These are phyloP conservation scores for Jasminum sambac DNA, from an alignment of 257 asterid genomes.

Conservation along the genomic window DNA sequence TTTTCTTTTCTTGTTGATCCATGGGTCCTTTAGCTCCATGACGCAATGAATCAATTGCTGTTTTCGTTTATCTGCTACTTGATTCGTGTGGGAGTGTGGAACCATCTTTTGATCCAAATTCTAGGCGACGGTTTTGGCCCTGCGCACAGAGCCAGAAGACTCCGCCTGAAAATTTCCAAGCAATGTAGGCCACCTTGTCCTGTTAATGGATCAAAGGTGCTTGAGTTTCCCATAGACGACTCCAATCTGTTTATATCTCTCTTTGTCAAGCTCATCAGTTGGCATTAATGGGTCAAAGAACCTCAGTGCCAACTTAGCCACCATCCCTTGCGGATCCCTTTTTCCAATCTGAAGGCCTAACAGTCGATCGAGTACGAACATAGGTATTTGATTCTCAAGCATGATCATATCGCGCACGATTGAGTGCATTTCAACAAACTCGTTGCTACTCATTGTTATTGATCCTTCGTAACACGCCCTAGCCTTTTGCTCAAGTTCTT, in stretches of 20 bases:
- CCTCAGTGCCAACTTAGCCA: constrained; percentile 61
- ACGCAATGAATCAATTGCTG: constrained; percentile 82
- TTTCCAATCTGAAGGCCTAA: constrained; percentile 49
- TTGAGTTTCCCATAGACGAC: constrained; percentile 28
- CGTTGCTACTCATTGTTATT: constrained; percentile 56
- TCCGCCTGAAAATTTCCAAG: constrained; percentile 75
- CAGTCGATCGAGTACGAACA: constrained; percentile 57
- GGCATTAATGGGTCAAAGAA: constrained; percentile 83
- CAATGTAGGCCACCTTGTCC: constrained; percentile 76
- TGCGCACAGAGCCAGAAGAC: constrained; percentile 42
- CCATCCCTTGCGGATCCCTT: constrained; percentile 49
- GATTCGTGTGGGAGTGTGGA: constrained; percentile 47
- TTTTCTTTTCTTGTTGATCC: constrained; percentile 64
- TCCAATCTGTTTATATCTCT: constrained; percentile 49
- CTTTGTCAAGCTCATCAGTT: constrained; percentile 59
- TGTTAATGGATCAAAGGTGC: constrained; percentile 61
- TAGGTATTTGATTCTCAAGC: constrained; percentile 89
- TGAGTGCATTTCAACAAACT: constrained; percentile 79
- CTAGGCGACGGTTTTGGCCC: constrained; percentile 69
- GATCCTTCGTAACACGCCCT: constrained; percentile 72
- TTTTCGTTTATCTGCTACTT: constrained; percentile 74
- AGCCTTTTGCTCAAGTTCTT: constrained; percentile 57
- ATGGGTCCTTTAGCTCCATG: constrained; percentile 68
- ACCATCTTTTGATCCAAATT: constrained; percentile 72
- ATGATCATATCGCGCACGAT: constrained; percentile 89